Conservation (phyloP, 2,329 filamentous ascomycete genomes). For the Colletotrichum kahawae region DNA sequence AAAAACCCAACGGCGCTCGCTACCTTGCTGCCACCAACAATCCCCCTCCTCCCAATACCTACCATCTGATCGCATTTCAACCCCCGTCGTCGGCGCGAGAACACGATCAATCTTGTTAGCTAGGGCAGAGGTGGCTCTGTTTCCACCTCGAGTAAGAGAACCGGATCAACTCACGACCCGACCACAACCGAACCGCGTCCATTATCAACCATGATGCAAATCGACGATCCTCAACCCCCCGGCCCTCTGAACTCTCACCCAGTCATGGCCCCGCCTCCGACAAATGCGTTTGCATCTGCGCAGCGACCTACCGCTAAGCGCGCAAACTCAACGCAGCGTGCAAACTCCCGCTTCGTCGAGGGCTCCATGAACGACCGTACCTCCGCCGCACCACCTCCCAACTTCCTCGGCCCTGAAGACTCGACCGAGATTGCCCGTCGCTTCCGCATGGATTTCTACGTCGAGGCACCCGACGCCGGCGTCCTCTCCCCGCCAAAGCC, state of each 20-base stretch:
- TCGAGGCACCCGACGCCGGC: conserved; percentile 23
- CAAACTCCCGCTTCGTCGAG: conserved; percentile 65
- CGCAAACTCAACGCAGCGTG: conserved; percentile 17
- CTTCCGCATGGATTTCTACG: conserved; percentile 23
- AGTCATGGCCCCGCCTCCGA: not conserved
- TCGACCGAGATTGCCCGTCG: conserved; percentile 28
- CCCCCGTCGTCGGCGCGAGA: not conserved
- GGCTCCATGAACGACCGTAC: conserved; percentile 86
- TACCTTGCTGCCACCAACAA: not conserved
- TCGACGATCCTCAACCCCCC: conserved; percentile 2
- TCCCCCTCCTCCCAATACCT: not conserved
- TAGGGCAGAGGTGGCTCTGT: not conserved
- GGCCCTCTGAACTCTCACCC: conserved; percentile 24
- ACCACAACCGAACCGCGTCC: not conserved
- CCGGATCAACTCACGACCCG: not conserved
- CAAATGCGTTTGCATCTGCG: not conserved
- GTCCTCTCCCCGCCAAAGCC: conserved; percentile 14
- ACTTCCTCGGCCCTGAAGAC: conserved; percentile 60
- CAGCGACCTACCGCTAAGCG: conserved; percentile 16
- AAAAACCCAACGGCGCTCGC: not conserved
- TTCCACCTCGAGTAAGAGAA: not conserved
- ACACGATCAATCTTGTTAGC: not conserved
- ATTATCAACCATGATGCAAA: not conserved
- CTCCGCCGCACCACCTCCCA: conserved; percentile 73
- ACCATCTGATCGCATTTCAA: not conserved